These are phyloP conservation scores for Durio zibethinus DNA, from an alignment of 345 rosid species.

Conservation along the genomic window DNA sequence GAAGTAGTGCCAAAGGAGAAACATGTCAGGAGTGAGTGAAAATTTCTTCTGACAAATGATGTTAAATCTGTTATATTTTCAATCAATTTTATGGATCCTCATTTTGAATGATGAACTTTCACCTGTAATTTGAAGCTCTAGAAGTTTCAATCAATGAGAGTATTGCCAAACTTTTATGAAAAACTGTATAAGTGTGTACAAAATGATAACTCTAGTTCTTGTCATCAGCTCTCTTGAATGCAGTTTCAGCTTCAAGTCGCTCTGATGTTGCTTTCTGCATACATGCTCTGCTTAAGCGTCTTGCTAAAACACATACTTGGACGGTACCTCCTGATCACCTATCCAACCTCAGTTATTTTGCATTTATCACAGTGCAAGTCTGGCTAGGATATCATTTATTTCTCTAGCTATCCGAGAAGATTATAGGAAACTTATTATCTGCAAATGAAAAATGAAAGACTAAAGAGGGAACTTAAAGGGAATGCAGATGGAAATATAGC, in stretches of 20 bases:
- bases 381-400: background rate
- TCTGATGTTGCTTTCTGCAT: conserved; percentile 32
- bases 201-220: background rate
- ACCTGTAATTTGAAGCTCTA: background rate
- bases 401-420: background rate
- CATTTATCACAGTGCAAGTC: background rate
- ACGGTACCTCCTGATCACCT: conserved; percentile 25
- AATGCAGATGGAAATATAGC: background rate
- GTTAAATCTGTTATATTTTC: background rate
- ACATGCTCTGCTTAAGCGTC: conserved; percentile 31
- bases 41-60: background rate
- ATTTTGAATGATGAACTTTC: background rate
- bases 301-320: conserved; percentile 40
- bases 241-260: conserved; percentile 28
- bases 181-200: background rate
- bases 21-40: conserved; percentile 35
- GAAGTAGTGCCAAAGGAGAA: conserved; percentile 36
- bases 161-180: background rate
- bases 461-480: background rate
- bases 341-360: background rate
- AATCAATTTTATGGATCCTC: background rate
- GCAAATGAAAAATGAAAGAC: background rate
- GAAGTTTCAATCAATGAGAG: background rate
- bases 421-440: background rate
- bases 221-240: conserved; percentile 30